Evolutionary conservation across 169 alveolate genomes (phyloP).

Genomic region (Cryptosporidium muris): DNA sequence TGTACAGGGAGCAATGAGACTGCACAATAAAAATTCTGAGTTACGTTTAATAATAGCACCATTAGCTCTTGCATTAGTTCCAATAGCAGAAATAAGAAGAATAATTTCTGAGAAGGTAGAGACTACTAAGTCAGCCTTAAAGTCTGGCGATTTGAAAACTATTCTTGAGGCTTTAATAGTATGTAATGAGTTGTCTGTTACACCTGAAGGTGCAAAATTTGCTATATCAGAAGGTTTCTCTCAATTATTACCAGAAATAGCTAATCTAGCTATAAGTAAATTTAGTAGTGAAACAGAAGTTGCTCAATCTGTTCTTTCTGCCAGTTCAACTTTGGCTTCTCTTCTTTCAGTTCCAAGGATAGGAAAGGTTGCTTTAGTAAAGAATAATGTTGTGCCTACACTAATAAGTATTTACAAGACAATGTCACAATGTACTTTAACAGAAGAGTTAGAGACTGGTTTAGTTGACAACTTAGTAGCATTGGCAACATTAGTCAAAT

Average conservation of each 20-base stretch:
- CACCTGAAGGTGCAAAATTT: slow-evolving; percentile 78
- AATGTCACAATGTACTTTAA: slow-evolving; percentile 27
- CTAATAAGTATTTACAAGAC: slow-evolving; percentile 32
- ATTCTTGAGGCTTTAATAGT: slow-evolving; percentile 74
- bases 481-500: slow-evolving; percentile 81
- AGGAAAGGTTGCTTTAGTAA: slow-evolving; percentile 58
- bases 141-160: slow-evolving; percentile 63
- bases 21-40: slow-evolving; percentile 84
- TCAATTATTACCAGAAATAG: slow-evolving; percentile 14
- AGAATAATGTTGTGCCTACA: slow-evolving; percentile 21
- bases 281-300: slow-evolving; percentile 4
- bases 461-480: slow-evolving; percentile 72
- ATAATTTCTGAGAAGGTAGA: slow-evolving; percentile 83
- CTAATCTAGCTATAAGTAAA: slow-evolving; percentile 15
- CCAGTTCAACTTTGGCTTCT: slow-evolving; percentile 26
- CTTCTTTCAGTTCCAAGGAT: slow-evolving; percentile 24
- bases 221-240: slow-evolving; percentile 71
- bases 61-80: slow-evolving; percentile 86
- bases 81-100: slow-evolving; percentile 85
- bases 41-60: slow-evolving; percentile 86
- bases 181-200: slow-evolving; percentile 76
- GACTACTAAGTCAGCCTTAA: slow-evolving; percentile 74
- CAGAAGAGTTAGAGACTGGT: slow-evolving; percentile 66
- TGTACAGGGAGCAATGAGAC: slow-evolving; percentile 83
- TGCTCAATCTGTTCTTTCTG: slow-evolving; percentile 40